These are phyloP conservation scores for Penicillium tannophilum DNA, from an alignment of 495 filamentous ascomycete genomes.

Conservation along the genomic window DNA sequence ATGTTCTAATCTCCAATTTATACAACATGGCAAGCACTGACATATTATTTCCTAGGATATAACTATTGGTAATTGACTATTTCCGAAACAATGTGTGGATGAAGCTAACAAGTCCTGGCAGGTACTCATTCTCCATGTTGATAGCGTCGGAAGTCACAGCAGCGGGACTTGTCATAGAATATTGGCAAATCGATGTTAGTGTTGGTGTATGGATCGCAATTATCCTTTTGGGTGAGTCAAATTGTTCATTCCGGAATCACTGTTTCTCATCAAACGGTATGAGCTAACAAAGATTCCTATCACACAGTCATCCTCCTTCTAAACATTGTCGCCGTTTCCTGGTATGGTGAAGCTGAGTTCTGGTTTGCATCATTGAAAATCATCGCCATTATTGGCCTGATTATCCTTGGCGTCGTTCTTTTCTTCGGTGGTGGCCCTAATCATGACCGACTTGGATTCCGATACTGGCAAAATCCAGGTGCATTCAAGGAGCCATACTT, in stretches of 20 bases:
- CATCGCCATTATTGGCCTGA: slow-evolving; percentile 68
- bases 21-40: not conserved
- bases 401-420: slow-evolving; percentile 67
- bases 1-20: slow-evolving; percentile 15
- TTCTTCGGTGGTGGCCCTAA: slow-evolving; percentile 65
- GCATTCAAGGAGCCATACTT: slow-evolving; percentile 60
- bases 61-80: slow-evolving; percentile 45
- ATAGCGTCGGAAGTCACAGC: slow-evolving; percentile 70
- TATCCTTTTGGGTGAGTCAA: slow-evolving; percentile 59
- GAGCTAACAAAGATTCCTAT: not conserved
- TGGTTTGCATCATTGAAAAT: slow-evolving; percentile 75
- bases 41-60: slow-evolving; percentile 38
- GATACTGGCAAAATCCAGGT: slow-evolving; percentile 70
- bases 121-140: slow-evolving; percentile 57
- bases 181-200: slow-evolving; percentile 58
- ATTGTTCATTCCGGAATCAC: slow-evolving; percentile 6
- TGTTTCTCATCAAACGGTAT: not conserved
- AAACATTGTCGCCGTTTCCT: slow-evolving; percentile 68
- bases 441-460: slow-evolving; percentile 68
- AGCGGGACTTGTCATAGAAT: slow-evolving; percentile 67
- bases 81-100: not conserved
- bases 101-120: slow-evolving; percentile 33
- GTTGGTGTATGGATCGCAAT: slow-evolving; percentile 69
- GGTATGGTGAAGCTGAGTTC: slow-evolving; percentile 76
- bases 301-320: slow-evolving; percentile 56